Conservation (phyloP, 2,329 filamentous ascomycete genomes). For the Cryphonectria japonica region DNA sequence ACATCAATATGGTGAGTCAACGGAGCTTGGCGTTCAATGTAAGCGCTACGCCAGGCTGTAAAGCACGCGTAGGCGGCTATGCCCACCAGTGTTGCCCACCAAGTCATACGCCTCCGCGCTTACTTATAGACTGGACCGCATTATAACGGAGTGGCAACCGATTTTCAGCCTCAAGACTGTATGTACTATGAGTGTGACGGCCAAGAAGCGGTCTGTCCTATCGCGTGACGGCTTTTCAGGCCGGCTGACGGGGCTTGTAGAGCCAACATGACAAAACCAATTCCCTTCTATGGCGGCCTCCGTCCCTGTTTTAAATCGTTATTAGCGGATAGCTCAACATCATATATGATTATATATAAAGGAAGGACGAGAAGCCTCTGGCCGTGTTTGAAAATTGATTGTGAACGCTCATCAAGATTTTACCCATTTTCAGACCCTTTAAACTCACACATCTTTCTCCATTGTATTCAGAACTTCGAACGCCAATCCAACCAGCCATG, state of each 20-base stretch:
- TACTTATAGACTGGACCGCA: not conserved
- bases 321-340: no score
- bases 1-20: not conserved
- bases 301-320: not conserved
- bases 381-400: not conserved
- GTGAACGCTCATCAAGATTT: not conserved
- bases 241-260: not conserved
- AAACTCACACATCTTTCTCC: not conserved
- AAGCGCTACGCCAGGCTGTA: constrained; percentile 3
- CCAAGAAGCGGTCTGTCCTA: not conserved
- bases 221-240: not conserved
- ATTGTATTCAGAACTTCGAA: not conserved
- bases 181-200: not conserved
- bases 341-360: not conserved
- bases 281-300: not conserved
- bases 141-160: not conserved
- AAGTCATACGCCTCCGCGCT: not conserved
- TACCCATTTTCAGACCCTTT: not conserved
- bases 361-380: not conserved
- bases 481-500: not conserved
- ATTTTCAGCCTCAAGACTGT: not conserved
- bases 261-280: not conserved
- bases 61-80: not conserved
- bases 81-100: not conserved
- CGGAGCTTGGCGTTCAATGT: not conserved